Evolutionary conservation across 2,329 filamentous ascomycete species (phyloP), one percentile per base, ranked within the genome.

Genomic region (Colletotrichum tamarilloi): DNA sequence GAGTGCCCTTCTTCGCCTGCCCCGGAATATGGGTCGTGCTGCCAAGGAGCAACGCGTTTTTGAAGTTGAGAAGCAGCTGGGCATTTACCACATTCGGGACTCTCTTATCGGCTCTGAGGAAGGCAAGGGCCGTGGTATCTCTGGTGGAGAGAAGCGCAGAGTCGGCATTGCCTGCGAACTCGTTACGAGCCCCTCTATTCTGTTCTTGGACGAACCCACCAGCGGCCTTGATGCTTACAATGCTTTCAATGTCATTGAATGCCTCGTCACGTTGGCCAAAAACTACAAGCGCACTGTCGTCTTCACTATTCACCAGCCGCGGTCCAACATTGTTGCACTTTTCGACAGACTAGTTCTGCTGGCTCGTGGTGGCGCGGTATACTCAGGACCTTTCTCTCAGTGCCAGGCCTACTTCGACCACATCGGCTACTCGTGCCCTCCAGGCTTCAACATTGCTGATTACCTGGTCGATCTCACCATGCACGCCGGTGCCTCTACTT

Each of bases 391-490:
- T 1, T 97, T 98, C 81, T 87, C 90, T 1, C 92, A 92, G 76
- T 99, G 97, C 80, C 97, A 99, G 81, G 87, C 90, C 24, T 99
- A 98, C 81, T 99, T 99, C 78, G 95, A 98, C 79, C 89, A 91
- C 59, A 92, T 98, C 74, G 97, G 97, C 56, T 99, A 98, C 81
- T 87, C 93, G 62, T 99, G 97, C 79, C 97, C 97, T 12, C 93
- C 95, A 28, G 97, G 97, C 2, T 99, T 98, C 89, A 99, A 99
- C 79, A 98, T 99, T 82, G 97, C 97, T 4, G 97, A 99, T 81
- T 99, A 98, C 80, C 90, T 99, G 5, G 95, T 99, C 35, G 97
- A 99, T 81, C 88, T 99, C 53, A 98, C 97, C 0, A 98, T 99
- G 96, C 97, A 99, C 81, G 95, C 95, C 28, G 91, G 94, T 72